Evolutionary conservation across 1,139 yeast species (phyloP).

Genomic region (Geotrichum histeridarum): DNA sequence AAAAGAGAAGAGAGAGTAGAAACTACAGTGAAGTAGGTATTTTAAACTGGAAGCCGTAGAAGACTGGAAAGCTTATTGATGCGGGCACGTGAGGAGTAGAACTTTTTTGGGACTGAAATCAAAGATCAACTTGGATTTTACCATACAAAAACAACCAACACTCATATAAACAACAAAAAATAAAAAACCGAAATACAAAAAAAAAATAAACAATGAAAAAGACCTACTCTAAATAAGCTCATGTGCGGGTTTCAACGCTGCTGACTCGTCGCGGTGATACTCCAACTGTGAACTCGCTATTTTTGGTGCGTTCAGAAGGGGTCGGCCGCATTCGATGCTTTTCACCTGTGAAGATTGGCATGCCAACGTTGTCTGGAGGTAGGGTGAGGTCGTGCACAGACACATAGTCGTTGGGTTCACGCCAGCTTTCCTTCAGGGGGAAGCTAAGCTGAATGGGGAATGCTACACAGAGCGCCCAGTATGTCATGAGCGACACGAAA

Average conservation of each 20-base stretch:
- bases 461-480: neutral
- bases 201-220: too few species aligned
- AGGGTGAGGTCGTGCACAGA: neutral
- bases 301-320: too few species aligned
- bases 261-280: too few species aligned
- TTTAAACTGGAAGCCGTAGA: too few species aligned
- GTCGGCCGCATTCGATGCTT: neutral
- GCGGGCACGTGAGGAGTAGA: too few species aligned
- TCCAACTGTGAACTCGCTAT: too few species aligned
- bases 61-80: too few species aligned
- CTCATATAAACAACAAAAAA: neutral
- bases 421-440: slow-evolving; percentile 2
- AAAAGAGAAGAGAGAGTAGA: too few species aligned
- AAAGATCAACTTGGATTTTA: neutral
- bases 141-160: neutral
- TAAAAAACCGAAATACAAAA: neutral
- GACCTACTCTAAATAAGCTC: too few species aligned
- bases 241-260: too few species aligned
- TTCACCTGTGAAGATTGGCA: neutral
- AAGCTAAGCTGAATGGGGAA: neutral
- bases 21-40: too few species aligned
- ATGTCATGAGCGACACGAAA: slow-evolving; percentile 19
- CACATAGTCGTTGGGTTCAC: slow-evolving; percentile 6
- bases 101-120: too few species aligned
- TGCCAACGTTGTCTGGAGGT: neutral